Evolutionary conservation across 148 eudicot genomes (phyloP), one percentile per base, ranked within the genome.

Genomic region (Polygonum aviculare): DNA sequence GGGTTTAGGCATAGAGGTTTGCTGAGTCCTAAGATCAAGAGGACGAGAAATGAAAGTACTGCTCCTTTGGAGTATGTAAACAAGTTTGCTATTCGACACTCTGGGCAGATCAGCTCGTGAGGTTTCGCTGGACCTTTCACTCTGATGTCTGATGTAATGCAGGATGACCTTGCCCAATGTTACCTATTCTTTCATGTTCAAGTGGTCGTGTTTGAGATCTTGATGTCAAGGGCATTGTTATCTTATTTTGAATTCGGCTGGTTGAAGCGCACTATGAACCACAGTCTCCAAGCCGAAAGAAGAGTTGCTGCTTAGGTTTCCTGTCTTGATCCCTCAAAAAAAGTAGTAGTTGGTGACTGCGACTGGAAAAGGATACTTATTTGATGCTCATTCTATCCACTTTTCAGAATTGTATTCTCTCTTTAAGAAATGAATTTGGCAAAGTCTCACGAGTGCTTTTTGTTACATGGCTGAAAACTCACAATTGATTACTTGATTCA

Each of bases 1-100:
- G 97, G 98, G 5, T 91, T 94, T 77, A 84, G 89, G 85, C 98
- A 93, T 81, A 82, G 89, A 74, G 95, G 97, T 18, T 79, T 91
- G 80, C 78, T 88, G 83, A 94, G 98, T 79, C 94, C 94, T 6
- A 91, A 94, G 79, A 82, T 94, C 62, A 91, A 87, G 88, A 88
- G 91, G 89, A 81, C 78, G 1, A 88, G 93, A 83, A 90, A 91
- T 40, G 97, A 94, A 79, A 81, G 93, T 0, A 73, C 69, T 45
- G 79, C 78, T 16, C 98, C 97, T 72, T 78, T 91, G 79, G 84
- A 84, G 77, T 80, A 77, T 74, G 89, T 88, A 21, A 84, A 91
- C 80, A 86, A 83, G 84, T 86, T 85, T 79, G 89, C 90, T 77
- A 85, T 87, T 78, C 87, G 89, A 41, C 93, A 82, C 73, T 73